These are phyloP conservation scores for Eudorina sp. DNA, from an alignment of 139 green algal genomes.

Conservation along the genomic window DNA sequence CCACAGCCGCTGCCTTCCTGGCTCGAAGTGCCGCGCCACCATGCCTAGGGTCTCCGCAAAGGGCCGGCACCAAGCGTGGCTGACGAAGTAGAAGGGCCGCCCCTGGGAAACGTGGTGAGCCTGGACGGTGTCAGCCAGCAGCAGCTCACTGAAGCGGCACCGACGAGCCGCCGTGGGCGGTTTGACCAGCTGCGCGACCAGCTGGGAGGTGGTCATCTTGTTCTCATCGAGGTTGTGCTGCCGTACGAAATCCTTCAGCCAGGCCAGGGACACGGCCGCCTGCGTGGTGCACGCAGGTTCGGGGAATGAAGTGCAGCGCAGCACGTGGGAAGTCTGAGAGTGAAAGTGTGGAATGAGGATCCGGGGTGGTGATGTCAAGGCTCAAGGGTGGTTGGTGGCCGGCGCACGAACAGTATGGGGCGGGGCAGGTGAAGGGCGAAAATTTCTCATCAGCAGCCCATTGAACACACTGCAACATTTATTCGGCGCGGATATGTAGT, in stretches of 20 bases:
- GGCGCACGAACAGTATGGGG: too few species aligned
- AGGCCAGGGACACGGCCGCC: neutral
- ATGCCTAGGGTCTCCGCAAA: neutral
- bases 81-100: neutral
- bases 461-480: too few species aligned
- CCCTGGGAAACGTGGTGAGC: neutral
- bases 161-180: neutral
- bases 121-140: neutral
- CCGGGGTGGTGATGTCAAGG: too few species aligned
- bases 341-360: too few species aligned
- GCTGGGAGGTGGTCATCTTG: neutral
- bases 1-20: neutral
- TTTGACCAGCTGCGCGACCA: neutral
- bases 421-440: too few species aligned
- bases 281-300: neutral
- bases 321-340: too few species aligned
- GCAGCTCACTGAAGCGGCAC: neutral
- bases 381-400: too few species aligned
- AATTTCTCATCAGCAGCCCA: too few species aligned
- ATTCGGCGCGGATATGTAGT: too few species aligned
- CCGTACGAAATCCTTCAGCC: neutral
- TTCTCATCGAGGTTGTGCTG: neutral
- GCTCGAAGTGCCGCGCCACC: neutral
- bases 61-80: neutral
- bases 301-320: too few species aligned